Evolutionary conservation across 2,329 filamentous ascomycete species (phyloP), one percentile per base, ranked within the genome.

Genomic region (Thielaviopsis euricoi): DNA sequence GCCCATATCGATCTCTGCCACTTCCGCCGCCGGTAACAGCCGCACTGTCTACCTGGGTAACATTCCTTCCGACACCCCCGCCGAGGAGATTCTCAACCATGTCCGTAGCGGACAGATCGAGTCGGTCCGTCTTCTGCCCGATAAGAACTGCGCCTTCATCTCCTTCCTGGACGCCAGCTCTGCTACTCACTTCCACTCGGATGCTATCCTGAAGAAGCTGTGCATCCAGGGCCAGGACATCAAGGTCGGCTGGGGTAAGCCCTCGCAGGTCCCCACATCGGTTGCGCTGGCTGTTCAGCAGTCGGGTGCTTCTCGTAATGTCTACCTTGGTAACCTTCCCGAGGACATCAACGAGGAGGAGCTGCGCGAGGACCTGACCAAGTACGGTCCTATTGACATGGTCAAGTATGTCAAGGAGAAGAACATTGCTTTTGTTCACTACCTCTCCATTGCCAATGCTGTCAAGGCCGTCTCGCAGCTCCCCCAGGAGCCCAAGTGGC

Each of bases 131-230:
- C 80, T 98, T 63, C 78, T 98, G 58, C 89, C 91, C 23, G 93
- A 98, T 74, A 98, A 97, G 87, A 98, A 97, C 78, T 98, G 93
- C 68, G 93, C 93, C 60, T 98, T 98, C 77, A 97, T 98, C 69
- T 98, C 93, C 7, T 98, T 98, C 76, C 78, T 98, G 63, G 93
- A 98, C 68, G 89, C 90, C 66, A 95, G 90, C 74, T 96, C 93
- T 29, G 93, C 93, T 58, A 97, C 91, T 22, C 93, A 98, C 70
- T 98, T 98, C 75, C 93, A 98, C 76, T 98, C 93, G 21, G 93
- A 98, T 77, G 93, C 93, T 64, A 98, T 98, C 73, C 81, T 98
- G 80, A 98, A 98, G 79, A 98, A 97, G 79, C 82, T 98, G 69
- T 90, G 90, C 66, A 95, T 98, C 75, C 90, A 95, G 73, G 91